phyloP scores from a whole-genome alignment of 2,329 filamentous ascomycete genomes.

The Exophiala lecanii-corni region DNA sequence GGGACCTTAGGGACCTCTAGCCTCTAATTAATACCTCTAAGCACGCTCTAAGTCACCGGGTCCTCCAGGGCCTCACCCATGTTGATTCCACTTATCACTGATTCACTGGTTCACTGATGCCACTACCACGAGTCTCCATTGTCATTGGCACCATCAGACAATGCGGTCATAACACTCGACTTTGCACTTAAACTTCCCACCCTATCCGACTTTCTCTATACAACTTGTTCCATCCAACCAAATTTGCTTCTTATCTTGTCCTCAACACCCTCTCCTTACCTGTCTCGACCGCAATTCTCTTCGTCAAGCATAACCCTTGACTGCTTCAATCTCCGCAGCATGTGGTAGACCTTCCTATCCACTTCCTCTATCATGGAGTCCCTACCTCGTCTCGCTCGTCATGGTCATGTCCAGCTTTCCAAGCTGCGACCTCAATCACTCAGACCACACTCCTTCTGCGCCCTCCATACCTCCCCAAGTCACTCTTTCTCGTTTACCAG shows the following conservation, averaged over 20 bases:
- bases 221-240: neutral
- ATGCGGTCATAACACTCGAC: no score
- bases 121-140: no score
- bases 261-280: neutral
- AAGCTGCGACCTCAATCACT: no score
- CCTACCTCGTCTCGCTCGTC: constrained; percentile 16
- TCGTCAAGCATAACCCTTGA: neutral
- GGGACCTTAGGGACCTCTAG: no score
- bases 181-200: neutral
- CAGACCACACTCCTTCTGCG: constrained; percentile 2
- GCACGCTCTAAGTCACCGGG: no score
- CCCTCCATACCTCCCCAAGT: constrained; percentile 7
- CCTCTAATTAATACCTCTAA: no score
- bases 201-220: neutral
- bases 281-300: neutral
- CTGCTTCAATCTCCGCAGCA: constrained; percentile 6
- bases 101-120: no score
- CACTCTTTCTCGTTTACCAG: constrained; percentile 6
- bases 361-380: constrained; percentile 16
- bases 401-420: constrained; percentile 6
- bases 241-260: neutral
- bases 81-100: no score
- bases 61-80: no score
- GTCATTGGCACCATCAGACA: no score
- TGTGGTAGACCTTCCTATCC: constrained; percentile 11